Percentiles rank a stretch among this genome's conserved stretches.
These are phyloP conservation scores for Spatholobus suberectus DNA, from an alignment of 306 rosid genomes.

Conservation along the genomic window DNA sequence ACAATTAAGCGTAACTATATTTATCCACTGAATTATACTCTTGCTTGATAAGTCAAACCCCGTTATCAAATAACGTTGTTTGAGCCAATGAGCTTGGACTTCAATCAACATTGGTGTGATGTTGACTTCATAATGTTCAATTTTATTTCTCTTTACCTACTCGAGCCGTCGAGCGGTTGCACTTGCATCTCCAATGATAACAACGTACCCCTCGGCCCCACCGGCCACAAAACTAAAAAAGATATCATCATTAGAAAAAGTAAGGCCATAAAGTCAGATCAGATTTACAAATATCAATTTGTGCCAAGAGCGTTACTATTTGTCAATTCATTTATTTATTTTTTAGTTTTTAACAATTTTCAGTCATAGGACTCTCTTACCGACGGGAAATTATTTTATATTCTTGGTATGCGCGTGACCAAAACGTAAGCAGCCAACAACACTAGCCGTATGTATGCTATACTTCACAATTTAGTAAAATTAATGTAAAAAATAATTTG, in stretches of 20 bases:
- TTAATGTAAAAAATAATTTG: background rate
- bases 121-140: background rate
- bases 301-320: background rate
- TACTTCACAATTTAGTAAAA: background rate
- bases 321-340: background rate
- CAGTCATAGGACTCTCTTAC: background rate
- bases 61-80: background rate
- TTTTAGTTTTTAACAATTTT: background rate
- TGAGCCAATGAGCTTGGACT: background rate
- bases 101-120: background rate
- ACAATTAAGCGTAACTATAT: too few species aligned
- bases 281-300: background rate
- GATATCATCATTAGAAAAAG: background rate
- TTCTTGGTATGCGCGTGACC: background rate
- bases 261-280: background rate
- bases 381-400: background rate
- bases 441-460: background rate
- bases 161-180: background rate
- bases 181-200: background rate
- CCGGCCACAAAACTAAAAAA: background rate
- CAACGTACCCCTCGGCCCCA: background rate
- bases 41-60: background rate
- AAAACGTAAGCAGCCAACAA: background rate
- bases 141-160: background rate
- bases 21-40: background rate